Percentiles rank a stretch among this genome's conserved stretches.
phyloP scores from a whole-genome alignment of 192 early-diverging fungal genomes.

The Physocladia obscura region DNA sequence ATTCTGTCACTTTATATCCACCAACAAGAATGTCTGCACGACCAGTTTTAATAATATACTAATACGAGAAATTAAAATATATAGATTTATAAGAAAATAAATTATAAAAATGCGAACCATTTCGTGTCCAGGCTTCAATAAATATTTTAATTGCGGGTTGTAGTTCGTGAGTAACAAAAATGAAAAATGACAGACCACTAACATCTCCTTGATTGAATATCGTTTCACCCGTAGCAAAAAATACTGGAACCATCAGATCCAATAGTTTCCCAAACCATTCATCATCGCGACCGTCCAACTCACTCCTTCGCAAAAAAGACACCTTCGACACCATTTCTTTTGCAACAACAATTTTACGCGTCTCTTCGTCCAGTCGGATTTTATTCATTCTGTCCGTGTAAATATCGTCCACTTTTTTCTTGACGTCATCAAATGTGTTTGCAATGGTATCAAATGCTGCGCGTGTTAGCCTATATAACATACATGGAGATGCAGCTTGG shows the following conservation, averaged over 20 bases:
- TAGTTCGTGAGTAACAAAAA: not conserved
- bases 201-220: constrained; percentile 43
- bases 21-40: constrained; percentile 37
- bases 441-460: constrained; percentile 23
- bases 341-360: not conserved
- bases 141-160: not conserved
- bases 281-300: constrained; percentile 43
- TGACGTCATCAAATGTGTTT: constrained; percentile 39
- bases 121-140: constrained; percentile 33
- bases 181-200: not conserved
- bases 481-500: constrained; percentile 13
- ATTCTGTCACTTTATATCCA: constrained; percentile 20
- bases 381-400: constrained; percentile 48
- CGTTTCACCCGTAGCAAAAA: constrained; percentile 39
- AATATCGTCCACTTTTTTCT: constrained; percentile 29
- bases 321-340: constrained; percentile 28
- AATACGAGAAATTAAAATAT: not conserved
- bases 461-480: constrained; percentile 25
- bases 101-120: constrained; percentile 23
- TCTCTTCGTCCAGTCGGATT: constrained; percentile 39
- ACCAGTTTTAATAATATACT: constrained; percentile 49
- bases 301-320: constrained; percentile 35
- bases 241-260: constrained; percentile 25
- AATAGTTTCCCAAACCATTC: constrained; percentile 38
- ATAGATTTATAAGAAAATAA: too few relatives aligned